Conservation (phyloP, 768 basidiomycete species). For the Tricholoma flavovirens region DNA sequence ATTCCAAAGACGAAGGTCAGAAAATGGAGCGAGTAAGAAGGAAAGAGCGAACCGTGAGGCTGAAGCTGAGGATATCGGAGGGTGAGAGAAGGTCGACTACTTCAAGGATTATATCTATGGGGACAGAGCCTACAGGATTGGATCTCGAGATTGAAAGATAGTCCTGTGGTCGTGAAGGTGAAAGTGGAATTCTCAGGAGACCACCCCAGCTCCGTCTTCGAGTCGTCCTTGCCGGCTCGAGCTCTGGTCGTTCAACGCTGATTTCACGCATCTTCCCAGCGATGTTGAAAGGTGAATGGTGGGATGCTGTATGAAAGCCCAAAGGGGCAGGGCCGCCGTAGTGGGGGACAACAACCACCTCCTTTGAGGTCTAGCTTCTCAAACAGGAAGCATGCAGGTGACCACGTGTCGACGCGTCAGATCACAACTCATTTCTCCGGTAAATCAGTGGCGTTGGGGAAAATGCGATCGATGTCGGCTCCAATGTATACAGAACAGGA, state of each 20-base stretch:
- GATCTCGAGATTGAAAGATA: constrained; percentile 20
- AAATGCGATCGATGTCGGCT: too few relatives aligned
- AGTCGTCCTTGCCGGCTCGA: constrained; percentile 5
- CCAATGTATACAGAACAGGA: too few relatives aligned
- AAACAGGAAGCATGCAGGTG: background rate
- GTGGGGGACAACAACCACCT: background rate
- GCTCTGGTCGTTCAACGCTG: constrained; percentile 5
- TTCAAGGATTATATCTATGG: constrained; percentile 34
- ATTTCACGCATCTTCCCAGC: constrained; percentile 3
- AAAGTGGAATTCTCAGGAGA: constrained; percentile 30
- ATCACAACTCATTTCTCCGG: too few relatives aligned
- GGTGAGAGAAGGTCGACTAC: constrained; percentile 30
- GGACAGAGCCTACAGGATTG: constrained; percentile 25
- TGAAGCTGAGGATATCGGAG: constrained; percentile 37
- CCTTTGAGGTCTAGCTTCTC: background rate
- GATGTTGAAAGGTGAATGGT: background rate
- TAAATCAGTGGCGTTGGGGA: too few relatives aligned
- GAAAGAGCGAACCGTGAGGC: constrained; percentile 30
- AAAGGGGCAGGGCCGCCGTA: background rate
- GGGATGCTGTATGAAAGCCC: background rate
- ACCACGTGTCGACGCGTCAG: constrained; percentile 2
- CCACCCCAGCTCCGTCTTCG: constrained; percentile 27
- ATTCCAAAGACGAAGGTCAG: background rate
- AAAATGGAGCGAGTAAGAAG: constrained; percentile 2
- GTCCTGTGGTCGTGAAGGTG: constrained; percentile 21